Conservation (phyloP, 2,329 filamentous ascomycete species). For the Stagonosporopsis tanaceti region DNA sequence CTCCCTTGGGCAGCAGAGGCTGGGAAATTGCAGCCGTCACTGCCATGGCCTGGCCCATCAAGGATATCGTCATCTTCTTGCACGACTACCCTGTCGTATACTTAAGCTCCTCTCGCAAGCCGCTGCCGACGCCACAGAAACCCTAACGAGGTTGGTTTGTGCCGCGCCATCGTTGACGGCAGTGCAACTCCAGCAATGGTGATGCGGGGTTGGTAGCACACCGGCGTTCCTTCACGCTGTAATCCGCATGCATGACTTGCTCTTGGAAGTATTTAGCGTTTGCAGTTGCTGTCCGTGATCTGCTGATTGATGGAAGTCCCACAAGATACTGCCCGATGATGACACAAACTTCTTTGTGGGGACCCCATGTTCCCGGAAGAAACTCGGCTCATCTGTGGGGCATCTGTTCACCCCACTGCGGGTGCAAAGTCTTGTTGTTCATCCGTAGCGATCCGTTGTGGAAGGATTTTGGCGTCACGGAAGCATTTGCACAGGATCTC, state of each 20-base stretch:
- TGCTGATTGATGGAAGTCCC: conserved; percentile 21
- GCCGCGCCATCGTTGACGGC: conserved; percentile 25
- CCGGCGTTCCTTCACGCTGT: conserved; percentile 27
- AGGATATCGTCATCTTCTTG: conserved; percentile 42
- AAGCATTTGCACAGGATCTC: conserved; percentile 6
- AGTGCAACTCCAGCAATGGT: conserved; percentile 22
- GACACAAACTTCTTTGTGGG: conserved; percentile 9
- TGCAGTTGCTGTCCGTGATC: conserved; percentile 7
- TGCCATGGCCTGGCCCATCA: neutral
- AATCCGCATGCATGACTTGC: conserved; percentile 19
- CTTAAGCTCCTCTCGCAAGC: conserved; percentile 42
- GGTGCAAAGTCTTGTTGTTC: conserved; percentile 16
- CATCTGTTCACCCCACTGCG: conserved; percentile 11
- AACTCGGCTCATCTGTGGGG: conserved; percentile 29
- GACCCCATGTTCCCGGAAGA: conserved; percentile 24
- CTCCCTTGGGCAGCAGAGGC: conserved; percentile 21
- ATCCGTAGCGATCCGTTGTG: conserved; percentile 7
- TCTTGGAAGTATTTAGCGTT: conserved; percentile 18
- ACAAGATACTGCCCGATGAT: conserved; percentile 15
- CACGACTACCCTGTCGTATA: conserved; percentile 29
- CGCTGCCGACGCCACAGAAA: conserved; percentile 35
- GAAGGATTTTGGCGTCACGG: conserved; percentile 9
- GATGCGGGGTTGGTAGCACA: conserved; percentile 41
- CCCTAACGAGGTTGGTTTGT: conserved; percentile 15
- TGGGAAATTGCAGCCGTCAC: conserved; percentile 16